These are phyloP conservation scores for Calonectria crousiana DNA, from an alignment of 2,329 filamentous ascomycete species.

Conservation along the genomic window DNA sequence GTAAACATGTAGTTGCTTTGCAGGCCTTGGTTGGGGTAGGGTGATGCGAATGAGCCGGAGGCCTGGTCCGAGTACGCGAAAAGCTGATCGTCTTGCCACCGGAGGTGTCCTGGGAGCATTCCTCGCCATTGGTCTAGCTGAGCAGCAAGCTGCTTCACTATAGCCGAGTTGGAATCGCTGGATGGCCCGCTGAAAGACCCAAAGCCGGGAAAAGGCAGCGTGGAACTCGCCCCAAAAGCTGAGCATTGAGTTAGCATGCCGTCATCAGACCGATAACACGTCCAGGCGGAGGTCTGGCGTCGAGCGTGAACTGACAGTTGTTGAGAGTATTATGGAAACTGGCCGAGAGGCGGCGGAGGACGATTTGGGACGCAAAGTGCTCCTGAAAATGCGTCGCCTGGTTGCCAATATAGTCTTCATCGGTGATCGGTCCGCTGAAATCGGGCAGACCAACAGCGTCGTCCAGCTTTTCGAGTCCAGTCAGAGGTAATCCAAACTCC, in stretches of 20 bases:
- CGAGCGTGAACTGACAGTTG: slow-evolving; percentile 58
- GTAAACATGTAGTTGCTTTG: slow-evolving; percentile 40
- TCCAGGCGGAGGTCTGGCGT: not conserved
- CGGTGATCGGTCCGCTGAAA: slow-evolving; percentile 61
- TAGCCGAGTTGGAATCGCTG: slow-evolving; percentile 38
- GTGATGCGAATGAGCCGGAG: slow-evolving; percentile 31
- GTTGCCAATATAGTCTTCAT: slow-evolving; percentile 61
- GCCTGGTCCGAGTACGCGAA: slow-evolving; percentile 38
- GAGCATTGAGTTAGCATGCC: slow-evolving; percentile 7
- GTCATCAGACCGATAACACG: slow-evolving; percentile 13
- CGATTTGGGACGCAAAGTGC: slow-evolving; percentile 71
- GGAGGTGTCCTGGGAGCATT: slow-evolving; percentile 64
- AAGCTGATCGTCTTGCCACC: slow-evolving; percentile 68
- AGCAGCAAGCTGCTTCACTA: slow-evolving; percentile 63
- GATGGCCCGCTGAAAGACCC: slow-evolving; percentile 29
- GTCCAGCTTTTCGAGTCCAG: slow-evolving; percentile 66
- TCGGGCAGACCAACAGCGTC: slow-evolving; percentile 66
- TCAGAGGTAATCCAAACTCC: slow-evolving; percentile 69
- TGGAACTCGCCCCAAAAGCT: slow-evolving; percentile 36
- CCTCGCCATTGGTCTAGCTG: slow-evolving; percentile 70
- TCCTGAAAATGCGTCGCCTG: slow-evolving; percentile 67
- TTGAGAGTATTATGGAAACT: slow-evolving; percentile 65
- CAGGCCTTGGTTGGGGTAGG: slow-evolving; percentile 36
- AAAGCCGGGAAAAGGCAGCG: slow-evolving; percentile 31
- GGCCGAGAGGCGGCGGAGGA: slow-evolving; percentile 64